These are phyloP conservation scores for Striga asiatica DNA, from an alignment of 257 asterid genomes.

Conservation along the genomic window DNA sequence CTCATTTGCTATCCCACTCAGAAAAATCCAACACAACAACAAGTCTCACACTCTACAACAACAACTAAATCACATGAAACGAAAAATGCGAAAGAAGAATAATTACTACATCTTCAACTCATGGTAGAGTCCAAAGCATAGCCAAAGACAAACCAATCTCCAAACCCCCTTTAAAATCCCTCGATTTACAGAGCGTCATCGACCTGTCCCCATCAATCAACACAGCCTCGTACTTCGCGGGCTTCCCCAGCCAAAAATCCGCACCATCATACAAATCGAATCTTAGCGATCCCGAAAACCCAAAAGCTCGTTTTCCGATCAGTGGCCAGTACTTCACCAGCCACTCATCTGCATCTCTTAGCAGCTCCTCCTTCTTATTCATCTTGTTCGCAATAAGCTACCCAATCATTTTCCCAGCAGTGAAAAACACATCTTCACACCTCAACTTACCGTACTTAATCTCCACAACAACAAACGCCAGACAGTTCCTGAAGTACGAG, in stretches of 20 bases:
- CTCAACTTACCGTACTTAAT: constrained; percentile 16
- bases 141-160: no score
- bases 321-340: background rate
- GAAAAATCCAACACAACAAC: no score
- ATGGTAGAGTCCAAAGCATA: no score
- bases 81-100: no score
- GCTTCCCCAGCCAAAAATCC: constrained; percentile 36
- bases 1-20: no score
- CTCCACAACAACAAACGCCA: constrained; percentile 5
- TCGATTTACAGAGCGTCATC: constrained; percentile 27
- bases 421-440: constrained; percentile 20
- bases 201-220: constrained; percentile 29
- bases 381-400: constrained; percentile 17
- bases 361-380: constrained; percentile 13
- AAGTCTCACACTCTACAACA: no score
- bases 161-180: constrained; percentile 25
- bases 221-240: constrained; percentile 24
- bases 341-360: constrained; percentile 27
- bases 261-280: constrained; percentile 25
- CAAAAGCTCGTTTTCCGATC: constrained; percentile 17
- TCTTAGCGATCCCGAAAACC: no score
- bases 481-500: constrained; percentile 31
- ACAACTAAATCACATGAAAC: no score
- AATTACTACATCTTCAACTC: no score
- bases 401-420: constrained; percentile 23